These are phyloP conservation scores for Warburgia ugandensis DNA, from an alignment of 164 flowering plant genomes.

Conservation along the genomic window DNA sequence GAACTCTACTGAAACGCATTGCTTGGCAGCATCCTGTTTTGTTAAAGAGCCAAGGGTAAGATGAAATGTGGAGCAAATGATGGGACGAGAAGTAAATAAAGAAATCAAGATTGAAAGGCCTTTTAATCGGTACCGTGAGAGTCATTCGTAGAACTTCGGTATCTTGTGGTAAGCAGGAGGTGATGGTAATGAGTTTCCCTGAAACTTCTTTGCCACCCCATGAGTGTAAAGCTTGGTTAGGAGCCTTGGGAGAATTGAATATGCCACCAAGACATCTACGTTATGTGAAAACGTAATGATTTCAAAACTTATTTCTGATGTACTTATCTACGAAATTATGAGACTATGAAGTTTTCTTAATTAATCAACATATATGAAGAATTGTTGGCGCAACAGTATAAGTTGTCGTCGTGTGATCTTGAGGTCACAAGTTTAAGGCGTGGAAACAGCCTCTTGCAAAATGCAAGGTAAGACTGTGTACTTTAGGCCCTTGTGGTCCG, in stretches of 20 bases:
- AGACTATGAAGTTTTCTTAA: too few relatives aligned
- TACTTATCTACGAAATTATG: too few relatives aligned
- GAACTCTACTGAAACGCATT: conserved; percentile 67
- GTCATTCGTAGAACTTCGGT: conserved; percentile 30
- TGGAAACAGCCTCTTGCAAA: too few relatives aligned
- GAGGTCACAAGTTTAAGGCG: too few relatives aligned
- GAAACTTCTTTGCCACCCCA: conserved; percentile 57
- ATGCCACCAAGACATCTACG: conserved; percentile 26
- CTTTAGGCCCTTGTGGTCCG: too few relatives aligned
- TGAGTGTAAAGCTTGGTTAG: conserved; percentile 48
- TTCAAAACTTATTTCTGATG: too few relatives aligned
- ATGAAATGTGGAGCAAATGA: not conserved
- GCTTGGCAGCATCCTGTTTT: conserved; percentile 71
- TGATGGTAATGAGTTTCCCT: conserved; percentile 50
- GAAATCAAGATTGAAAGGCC: not conserved
- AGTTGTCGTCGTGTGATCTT: not conserved
- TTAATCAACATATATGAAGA: not conserved
- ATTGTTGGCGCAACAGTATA: not conserved
- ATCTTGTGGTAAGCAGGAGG: conserved; percentile 32
- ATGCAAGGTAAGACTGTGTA: too few relatives aligned
- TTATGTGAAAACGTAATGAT: too few relatives aligned
- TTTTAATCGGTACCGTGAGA: conserved; percentile 35
- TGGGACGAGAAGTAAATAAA: not conserved
- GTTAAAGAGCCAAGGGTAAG: not conserved
- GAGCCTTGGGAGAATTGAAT: conserved; percentile 35